phyloP scores from a whole-genome alignment of 306 rosid genomes.

The Acmispon strigosus region DNA sequence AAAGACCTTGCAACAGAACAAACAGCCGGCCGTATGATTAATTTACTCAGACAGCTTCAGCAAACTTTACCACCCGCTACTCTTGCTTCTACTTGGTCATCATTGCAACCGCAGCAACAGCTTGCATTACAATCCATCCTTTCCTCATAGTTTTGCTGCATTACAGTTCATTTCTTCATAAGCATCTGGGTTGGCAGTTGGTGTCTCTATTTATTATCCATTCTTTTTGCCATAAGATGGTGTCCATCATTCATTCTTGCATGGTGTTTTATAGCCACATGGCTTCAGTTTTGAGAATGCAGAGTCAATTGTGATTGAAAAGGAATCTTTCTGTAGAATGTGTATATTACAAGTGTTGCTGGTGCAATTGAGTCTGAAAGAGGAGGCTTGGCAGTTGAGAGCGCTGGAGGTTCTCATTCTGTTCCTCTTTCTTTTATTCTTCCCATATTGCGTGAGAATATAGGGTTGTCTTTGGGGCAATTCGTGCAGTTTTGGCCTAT shows the following conservation, averaged over 20 bases:
- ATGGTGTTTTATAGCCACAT: constrained; percentile 39
- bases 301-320: constrained; percentile 49
- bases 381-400: constrained; percentile 35
- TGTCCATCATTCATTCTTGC: constrained; percentile 58
- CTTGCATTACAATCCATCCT: constrained; percentile 88
- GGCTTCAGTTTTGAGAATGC: constrained; percentile 54
- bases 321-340: constrained; percentile 46
- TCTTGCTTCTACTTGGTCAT: constrained; percentile 94
- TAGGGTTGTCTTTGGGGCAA: constrained; percentile 56
- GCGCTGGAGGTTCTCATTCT: constrained; percentile 28
- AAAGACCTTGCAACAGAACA: constrained; percentile 93
- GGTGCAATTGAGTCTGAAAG: constrained; percentile 42
- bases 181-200: constrained; percentile 26
- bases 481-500: constrained; percentile 46
- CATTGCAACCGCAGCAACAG: constrained; percentile 96
- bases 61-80: constrained; percentile 84
- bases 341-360: constrained; percentile 59
- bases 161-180: constrained; percentile 47
- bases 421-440: constrained; percentile 1
- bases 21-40: constrained; percentile 76
- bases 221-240: constrained; percentile 79
- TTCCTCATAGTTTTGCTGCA: constrained; percentile 45
- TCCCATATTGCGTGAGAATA: constrained; percentile 37
- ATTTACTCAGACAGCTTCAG: constrained; percentile 84
- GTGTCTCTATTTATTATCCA: constrained; percentile 44